Evolutionary conservation across 129 eudicot genomes (phyloP), one percentile per base, ranked within the genome.

Genomic region (Flaveria ramosissima): DNA sequence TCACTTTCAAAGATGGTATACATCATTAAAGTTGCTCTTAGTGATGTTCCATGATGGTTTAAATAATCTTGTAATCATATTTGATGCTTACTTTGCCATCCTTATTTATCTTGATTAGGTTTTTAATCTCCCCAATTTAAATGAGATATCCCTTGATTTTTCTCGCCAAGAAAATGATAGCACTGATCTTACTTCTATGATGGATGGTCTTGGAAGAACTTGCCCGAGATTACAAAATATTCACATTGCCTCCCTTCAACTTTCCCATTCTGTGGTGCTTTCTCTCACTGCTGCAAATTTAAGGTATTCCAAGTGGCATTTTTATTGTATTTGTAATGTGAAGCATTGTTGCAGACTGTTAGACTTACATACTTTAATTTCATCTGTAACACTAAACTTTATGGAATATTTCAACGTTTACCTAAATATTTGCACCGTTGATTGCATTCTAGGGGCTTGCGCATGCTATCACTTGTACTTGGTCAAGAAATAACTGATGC

Each of bases 401-500:
- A 6, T 46, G 26, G 46, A 70, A 70, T 45, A 13, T 43, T 45
- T 23, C 47, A 16, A 10, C 46, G 46, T 16, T 17, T 47, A 27
- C 63, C 1, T n/a, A 75, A 70, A 73, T 6, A 36, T 10, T 60
- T 51, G 21, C 59, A 10, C 45, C 12, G 20, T 61, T 61, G 70
- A 62, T 73, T 53, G 7, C 45, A 68, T 14, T 78, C 67, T 78
- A 95, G 97, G 95, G 88, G 95, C 21, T 83, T 95, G 83, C 84
- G 96, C 14, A 91, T 91, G 98, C 90, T 95, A 68, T 92, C 98
- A 55, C 90, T 93, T 79, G 91, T 93, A 57, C 84, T 93, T 68
- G 98, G 98, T 70, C 66, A 95, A 30, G 92, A 90, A 81, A 86
- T 95, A 30, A 89, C 97, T 42, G 97, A 95, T 86, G 97, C 99